These are phyloP conservation scores for Lantana camara DNA, from an alignment of 257 asterid species.

Conservation along the genomic window DNA sequence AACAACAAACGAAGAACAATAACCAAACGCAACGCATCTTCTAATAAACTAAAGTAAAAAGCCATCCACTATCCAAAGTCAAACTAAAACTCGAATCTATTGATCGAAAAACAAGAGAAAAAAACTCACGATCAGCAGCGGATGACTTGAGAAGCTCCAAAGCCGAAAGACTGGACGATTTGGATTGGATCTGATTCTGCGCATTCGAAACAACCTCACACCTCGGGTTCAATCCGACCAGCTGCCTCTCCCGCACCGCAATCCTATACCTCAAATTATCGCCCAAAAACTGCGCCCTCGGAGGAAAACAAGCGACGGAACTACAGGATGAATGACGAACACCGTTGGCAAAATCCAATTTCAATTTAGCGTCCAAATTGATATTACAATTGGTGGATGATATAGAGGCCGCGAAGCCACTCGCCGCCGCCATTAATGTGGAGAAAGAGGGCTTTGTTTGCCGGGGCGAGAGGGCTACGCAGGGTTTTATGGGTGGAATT, in stretches of 20 bases:
- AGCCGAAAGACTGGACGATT: constrained; percentile 62
- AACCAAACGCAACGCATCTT: constrained; percentile 1
- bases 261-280: constrained; percentile 34
- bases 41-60: background rate
- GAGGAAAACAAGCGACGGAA: constrained; percentile 38
- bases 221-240: constrained; percentile 44
- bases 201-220: constrained; percentile 44
- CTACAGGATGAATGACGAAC: constrained; percentile 29
- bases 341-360: constrained; percentile 22
- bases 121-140: constrained; percentile 68
- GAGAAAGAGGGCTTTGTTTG: constrained; percentile 24
- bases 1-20: no score
- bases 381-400: constrained; percentile 10
- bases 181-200: constrained; percentile 41
- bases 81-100: background rate
- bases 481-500: constrained; percentile 21
- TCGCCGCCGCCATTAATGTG: constrained; percentile 50
- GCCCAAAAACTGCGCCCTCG: constrained; percentile 23
- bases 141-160: constrained; percentile 79
- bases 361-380: constrained; percentile 17
- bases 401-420: constrained; percentile 36
- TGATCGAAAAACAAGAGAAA: background rate
- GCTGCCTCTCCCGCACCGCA: constrained; percentile 22
- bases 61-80: background rate
- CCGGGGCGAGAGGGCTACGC: constrained; percentile 31